These are phyloP conservation scores for Farysia itapuensis DNA, from an alignment of 1,284 basidiomycete species.

Conservation along the genomic window DNA sequence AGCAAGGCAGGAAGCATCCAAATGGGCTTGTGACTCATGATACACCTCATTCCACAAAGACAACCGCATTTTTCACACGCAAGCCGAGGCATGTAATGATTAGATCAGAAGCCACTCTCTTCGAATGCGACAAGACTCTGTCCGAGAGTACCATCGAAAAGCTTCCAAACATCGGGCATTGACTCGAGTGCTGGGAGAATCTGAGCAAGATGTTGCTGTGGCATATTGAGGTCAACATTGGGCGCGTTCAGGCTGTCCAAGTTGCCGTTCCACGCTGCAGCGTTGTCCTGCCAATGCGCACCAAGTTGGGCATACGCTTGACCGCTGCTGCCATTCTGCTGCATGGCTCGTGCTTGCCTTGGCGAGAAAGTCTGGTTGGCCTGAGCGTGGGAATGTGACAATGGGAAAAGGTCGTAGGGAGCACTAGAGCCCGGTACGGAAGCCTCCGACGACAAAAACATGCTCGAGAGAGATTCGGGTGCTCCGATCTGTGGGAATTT, in stretches of 20 bases:
- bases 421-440: not conserved
- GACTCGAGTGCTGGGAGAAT: slow-evolving; percentile 34
- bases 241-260: not conserved
- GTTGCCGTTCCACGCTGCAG: not conserved
- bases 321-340: not conserved
- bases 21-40: not conserved
- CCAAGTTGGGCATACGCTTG: not conserved
- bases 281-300: not conserved
- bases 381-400: not conserved
- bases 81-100: not conserved
- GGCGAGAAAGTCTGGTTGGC: not conserved
- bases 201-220: slow-evolving; percentile 31
- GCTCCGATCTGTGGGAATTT: slow-evolving; percentile 15
- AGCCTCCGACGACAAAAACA: slow-evolving; percentile 13
- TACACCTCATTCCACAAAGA: not conserved
- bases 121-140: slow-evolving; percentile 33
- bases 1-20: slow-evolving; percentile 4
- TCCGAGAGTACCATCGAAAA: slow-evolving; percentile 40
- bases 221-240: slow-evolving; percentile 21
- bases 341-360: too few species aligned
- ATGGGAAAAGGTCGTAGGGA: not conserved
- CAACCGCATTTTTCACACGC: too few species aligned
- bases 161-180: slow-evolving; percentile 44
- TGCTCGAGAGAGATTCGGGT: slow-evolving; percentile 25
- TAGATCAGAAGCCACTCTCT: slow-evolving; percentile 31